Conservation (phyloP, 345 rosid species). For the Boechera retrofracta region DNA sequence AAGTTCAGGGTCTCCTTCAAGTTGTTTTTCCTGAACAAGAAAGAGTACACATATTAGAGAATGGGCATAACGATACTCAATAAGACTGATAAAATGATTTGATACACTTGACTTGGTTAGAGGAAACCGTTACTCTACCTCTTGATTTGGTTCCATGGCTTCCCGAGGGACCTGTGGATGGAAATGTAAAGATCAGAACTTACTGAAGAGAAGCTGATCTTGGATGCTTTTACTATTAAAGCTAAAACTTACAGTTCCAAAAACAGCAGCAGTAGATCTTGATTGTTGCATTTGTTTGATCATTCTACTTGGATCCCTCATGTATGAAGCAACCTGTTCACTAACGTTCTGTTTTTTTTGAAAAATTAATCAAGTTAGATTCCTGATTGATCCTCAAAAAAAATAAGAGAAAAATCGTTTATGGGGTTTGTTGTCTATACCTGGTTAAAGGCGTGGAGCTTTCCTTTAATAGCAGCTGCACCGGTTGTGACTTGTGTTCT, state of each 20-base stretch:
- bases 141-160: slow-evolving; percentile 42
- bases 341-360: slow-evolving; percentile 67
- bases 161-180: slow-evolving; percentile 48
- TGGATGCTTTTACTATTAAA: neutral
- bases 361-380: slow-evolving; percentile 28
- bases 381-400: slow-evolving; percentile 1
- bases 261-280: slow-evolving; percentile 66
- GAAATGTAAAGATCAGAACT: slow-evolving; percentile 32
- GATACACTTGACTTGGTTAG: slow-evolving; percentile 41
- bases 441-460: slow-evolving; percentile 96
- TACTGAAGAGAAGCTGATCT: slow-evolving; percentile 11
- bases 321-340: slow-evolving; percentile 82
- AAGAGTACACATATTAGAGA: slow-evolving; percentile 4
- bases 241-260: slow-evolving; percentile 69
- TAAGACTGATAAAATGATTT: neutral
- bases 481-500: slow-evolving; percentile 90
- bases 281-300: slow-evolving; percentile 92
- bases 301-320: slow-evolving; percentile 98
- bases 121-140: slow-evolving; percentile 50
- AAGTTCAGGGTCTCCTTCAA: slow-evolving; percentile 87
- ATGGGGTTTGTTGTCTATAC: slow-evolving; percentile 45
- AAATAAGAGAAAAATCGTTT: neutral
- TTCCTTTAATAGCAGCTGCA: slow-evolving; percentile 85
- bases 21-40: slow-evolving; percentile 54
- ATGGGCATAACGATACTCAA: neutral